Base-by-base conservation (phyloP, 129 eudicot species). In the Deinandra increscens region DNA sequence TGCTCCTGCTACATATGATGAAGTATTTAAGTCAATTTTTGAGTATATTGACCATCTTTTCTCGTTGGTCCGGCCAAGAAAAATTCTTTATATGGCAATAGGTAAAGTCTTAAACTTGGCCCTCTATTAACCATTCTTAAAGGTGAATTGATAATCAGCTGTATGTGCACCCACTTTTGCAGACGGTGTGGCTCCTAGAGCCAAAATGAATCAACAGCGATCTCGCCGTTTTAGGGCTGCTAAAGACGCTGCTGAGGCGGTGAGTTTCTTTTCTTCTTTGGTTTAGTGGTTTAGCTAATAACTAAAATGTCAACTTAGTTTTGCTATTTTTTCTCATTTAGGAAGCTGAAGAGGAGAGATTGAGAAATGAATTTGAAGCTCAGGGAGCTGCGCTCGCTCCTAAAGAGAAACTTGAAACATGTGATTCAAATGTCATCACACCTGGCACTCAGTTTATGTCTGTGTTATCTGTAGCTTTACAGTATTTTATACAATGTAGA, bases 171-270 rank as follows among this genome's bases (percentile, higher is more conserved):
- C 33, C 50, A 39, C 7, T 20, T 81, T 62, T 74, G 70, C 75
- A 93, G 99, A 94, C 56, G 99, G 99, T 64, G 99, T 94, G 81
- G 99, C 99, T 66, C 99, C 99, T 9, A 85, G 99, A 79, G 99
- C 99, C 72, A 94, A 94, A 87, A 94, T 94, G 99, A 94, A 94
- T 69, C 99, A 94, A 86, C 99, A 94, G 63, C 81, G 99, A 36
- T 58, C 99, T 19, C 86, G 97, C 23, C 99, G 99, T 22, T 94
- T 94, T 72, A 85, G 99, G 80, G 97, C 97, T 71, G 96, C 99
- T 71, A 94, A 94, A 82, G 99, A 94, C 75, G 97, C 96, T 43
- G 97, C 95, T 43, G 96, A 84, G 60, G 97, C 99, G 68, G 99
- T 94, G 84, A 86, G 86, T 54, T 70, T 67, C 51, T 67, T 71